Conservation (phyloP, 2,329 filamentous ascomycete genomes). For the Teratosphaeria destructans region DNA sequence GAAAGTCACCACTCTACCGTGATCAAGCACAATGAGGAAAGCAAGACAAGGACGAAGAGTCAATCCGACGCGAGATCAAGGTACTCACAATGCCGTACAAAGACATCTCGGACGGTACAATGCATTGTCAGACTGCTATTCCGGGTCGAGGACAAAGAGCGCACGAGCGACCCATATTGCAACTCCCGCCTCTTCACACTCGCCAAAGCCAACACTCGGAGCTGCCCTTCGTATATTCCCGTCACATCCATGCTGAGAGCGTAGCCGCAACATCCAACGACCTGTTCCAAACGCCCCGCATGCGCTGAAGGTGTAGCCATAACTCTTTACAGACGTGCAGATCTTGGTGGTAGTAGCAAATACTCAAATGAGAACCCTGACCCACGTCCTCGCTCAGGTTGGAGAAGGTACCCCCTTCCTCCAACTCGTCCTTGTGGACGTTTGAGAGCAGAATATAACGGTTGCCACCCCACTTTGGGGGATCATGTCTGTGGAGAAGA, state of each 20-base stretch:
- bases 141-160: background rate
- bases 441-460: slow-evolving; percentile 15
- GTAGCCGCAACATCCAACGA: background rate
- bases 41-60: background rate
- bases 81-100: background rate
- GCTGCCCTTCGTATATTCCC: too few relatives aligned
- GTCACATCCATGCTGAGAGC: background rate
- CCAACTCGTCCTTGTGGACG: slow-evolving; percentile 1
- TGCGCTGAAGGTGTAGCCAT: background rate
- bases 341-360: slow-evolving; percentile 37
- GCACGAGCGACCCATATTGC: background rate
- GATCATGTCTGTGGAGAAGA: slow-evolving; percentile 18
- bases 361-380: slow-evolving; percentile 38
- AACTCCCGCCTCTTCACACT: background rate
- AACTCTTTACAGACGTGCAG: slow-evolving; percentile 19
- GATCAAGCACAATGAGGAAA: background rate
- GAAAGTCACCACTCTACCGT: background rate
- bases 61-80: background rate
- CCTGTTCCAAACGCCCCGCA: background rate
- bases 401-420: background rate
- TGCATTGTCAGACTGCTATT: background rate
- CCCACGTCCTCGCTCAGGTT: slow-evolving; percentile 18
- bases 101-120: background rate
- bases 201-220: too few relatives aligned
- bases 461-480: slow-evolving; percentile 6